Evolutionary conservation across 2,329 filamentous ascomycete genomes (phyloP).

Genomic region (Fusarium verticillioides): DNA sequence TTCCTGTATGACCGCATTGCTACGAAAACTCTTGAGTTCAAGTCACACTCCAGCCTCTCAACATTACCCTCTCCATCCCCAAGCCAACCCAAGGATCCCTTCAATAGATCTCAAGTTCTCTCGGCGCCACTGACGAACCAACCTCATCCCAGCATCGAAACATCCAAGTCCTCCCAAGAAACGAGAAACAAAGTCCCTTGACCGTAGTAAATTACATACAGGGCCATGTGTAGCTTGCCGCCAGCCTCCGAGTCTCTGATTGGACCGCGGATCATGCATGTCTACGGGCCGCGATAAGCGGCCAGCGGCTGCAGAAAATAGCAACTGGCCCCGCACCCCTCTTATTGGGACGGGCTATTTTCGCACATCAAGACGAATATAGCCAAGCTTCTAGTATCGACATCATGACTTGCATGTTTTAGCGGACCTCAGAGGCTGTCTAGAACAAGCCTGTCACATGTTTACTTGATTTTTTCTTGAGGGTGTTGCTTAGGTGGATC

Average conservation of each 20-base stretch:
- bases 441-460: slow-evolving; percentile 10
- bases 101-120: slow-evolving; percentile 31
- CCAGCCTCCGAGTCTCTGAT: slow-evolving; percentile 6
- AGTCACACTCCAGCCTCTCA: slow-evolving; percentile 4
- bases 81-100: background rate
- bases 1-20: background rate
- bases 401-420: slow-evolving; percentile 38
- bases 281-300: slow-evolving; percentile 38
- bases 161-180: slow-evolving; percentile 21
- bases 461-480: background rate
- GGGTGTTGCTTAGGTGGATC: slow-evolving; percentile 28
- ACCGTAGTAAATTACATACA: slow-evolving; percentile 17
- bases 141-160: slow-evolving; percentile 21
- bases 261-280: slow-evolving; percentile 30
- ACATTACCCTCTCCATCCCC: slow-evolving; percentile 1
- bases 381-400: slow-evolving; percentile 9
- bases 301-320: slow-evolving; percentile 46
- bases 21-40: background rate
- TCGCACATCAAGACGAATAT: background rate
- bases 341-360: slow-evolving; percentile 20
- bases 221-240: slow-evolving; percentile 8
- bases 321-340: slow-evolving; percentile 32
- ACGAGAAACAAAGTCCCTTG: slow-evolving; percentile 29
- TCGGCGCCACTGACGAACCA: slow-evolving; percentile 26
- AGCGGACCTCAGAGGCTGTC: slow-evolving; percentile 13